A percentile compares a stretch with the other conserved stretches of the same genome.
phyloP scores from a whole-genome alignment of 352 stramenopile species.

The Pythium dissimile region DNA sequence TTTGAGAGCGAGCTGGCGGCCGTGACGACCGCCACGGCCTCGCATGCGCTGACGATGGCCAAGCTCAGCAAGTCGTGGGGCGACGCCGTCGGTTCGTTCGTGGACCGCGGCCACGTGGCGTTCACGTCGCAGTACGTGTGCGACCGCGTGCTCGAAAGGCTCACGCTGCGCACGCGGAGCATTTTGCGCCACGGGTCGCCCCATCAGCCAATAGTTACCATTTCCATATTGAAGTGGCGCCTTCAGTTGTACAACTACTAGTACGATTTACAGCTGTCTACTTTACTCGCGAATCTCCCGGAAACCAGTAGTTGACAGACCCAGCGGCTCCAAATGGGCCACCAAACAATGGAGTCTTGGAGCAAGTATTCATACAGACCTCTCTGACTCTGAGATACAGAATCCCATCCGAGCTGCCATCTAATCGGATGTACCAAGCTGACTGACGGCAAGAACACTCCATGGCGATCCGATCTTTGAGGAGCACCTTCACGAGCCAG shows the following conservation, averaged over 20 bases:
- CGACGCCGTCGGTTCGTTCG: background rate
- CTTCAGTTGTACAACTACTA: too few species aligned
- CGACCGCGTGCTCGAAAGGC: slow-evolving; percentile 4
- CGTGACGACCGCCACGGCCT: background rate
- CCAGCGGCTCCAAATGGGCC: too few species aligned
- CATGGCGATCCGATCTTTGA: background rate
- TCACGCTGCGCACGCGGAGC: background rate
- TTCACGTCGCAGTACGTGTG: slow-evolving; percentile 23
- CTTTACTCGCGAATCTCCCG: too few species aligned
- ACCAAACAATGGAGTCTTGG: too few species aligned
- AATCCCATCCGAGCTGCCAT: too few species aligned
- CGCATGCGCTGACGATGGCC: background rate
- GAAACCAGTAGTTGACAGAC: too few species aligned
- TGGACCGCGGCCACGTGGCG: background rate
- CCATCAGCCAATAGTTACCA: too few species aligned
- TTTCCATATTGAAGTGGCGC: too few species aligned
- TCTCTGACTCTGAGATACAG: too few species aligned
- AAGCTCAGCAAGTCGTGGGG: background rate
- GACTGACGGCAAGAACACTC: background rate
- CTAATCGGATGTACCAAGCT: background rate
- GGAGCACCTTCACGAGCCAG: slow-evolving; percentile 2
- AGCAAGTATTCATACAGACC: too few species aligned
- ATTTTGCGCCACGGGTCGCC: background rate
- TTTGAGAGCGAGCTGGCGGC: slow-evolving; percentile 3
- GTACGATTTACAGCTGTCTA: too few species aligned